Evolutionary conservation across 768 basidiomycete genomes (phyloP), one percentile per base, ranked within the genome.

Genomic region (Tylopilus plumbeoviolaceoides): DNA sequence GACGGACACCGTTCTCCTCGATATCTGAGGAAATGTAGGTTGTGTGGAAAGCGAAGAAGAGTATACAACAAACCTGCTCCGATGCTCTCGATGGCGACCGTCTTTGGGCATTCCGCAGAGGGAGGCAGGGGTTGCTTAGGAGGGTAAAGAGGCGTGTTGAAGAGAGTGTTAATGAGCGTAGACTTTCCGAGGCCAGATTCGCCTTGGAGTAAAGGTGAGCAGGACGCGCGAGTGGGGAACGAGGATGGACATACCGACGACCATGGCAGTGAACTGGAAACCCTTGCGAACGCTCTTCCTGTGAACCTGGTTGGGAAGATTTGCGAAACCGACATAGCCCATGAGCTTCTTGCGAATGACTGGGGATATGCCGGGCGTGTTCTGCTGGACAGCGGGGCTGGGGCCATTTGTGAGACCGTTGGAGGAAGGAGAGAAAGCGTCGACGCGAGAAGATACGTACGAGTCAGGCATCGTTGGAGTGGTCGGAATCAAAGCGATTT

Each of bases 181-280:
- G 97, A 99, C 78, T 99, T 99, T 50, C 97, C 97, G 55, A 99
- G 81, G 48, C 97, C 97, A 49, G 95, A 98, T 77, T 99, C 95
- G 72, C 94, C 94, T 94, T 50, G 11, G 31, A n/a, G 7, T 11
- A 5, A 17, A 12, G 15, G 27, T 33, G 30, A 31, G 43, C 51
- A 59, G 50, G 60, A 51, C 50, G 48, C 59, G 57, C 59, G 57
- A 42, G 43, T 0, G 12, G 23, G 14, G 11, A 14, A 3, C 14
- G 31, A 39, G 59, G 50, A 44, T 8, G 15, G 4, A 86, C 93
- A 65, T 61, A 95, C 95, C 95, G 68, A 99, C 95, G 58, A 99
- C 95, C 97, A 99, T 98, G 60, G 85, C 80, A 50, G 94, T 95
- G 77, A 99, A 99, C 72, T 98, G 92, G 80, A 98, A 99, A 42